These are phyloP conservation scores for Dentipellis fragilis DNA, from an alignment of 768 basidiomycete species.

Conservation along the genomic window DNA sequence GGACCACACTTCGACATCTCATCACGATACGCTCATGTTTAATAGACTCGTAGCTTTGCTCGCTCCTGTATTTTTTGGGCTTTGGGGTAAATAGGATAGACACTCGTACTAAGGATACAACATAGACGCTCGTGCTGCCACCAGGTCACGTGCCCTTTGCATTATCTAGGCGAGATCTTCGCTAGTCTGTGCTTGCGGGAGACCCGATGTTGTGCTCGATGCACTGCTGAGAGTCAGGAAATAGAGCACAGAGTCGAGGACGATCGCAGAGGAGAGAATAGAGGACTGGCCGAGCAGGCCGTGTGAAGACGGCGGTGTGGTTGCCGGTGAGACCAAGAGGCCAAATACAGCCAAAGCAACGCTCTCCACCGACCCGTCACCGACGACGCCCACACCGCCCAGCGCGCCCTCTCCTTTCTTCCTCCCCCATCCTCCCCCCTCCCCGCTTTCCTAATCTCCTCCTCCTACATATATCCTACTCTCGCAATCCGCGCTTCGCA, in stretches of 20 bases:
- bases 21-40: slow-evolving; percentile 3
- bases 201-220: too few relatives aligned
- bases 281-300: too few relatives aligned
- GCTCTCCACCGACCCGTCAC: slow-evolving; percentile 9
- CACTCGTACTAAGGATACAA: not conserved
- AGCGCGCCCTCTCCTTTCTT: slow-evolving; percentile 14
- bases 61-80: slow-evolving; percentile 1
- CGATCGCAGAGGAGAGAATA: not conserved
- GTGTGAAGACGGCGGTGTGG: too few relatives aligned
- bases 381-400: not conserved
- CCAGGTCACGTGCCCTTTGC: not conserved
- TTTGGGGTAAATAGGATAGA: not conserved
- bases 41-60: not conserved
- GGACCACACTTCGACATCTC: slow-evolving; percentile 3
- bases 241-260: not conserved
- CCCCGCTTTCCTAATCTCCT: not conserved
- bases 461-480: too few relatives aligned
- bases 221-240: not conserved
- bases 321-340: not conserved
- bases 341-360: slow-evolving; percentile 14
- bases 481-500: too few relatives aligned
- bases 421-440: slow-evolving; percentile 12
- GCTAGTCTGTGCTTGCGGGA: not conserved
- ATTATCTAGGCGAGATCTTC: not conserved
- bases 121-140: not conserved